phyloP scores from a whole-genome alignment of 495 filamentous ascomycete genomes.

The Penicillium angulare region DNA sequence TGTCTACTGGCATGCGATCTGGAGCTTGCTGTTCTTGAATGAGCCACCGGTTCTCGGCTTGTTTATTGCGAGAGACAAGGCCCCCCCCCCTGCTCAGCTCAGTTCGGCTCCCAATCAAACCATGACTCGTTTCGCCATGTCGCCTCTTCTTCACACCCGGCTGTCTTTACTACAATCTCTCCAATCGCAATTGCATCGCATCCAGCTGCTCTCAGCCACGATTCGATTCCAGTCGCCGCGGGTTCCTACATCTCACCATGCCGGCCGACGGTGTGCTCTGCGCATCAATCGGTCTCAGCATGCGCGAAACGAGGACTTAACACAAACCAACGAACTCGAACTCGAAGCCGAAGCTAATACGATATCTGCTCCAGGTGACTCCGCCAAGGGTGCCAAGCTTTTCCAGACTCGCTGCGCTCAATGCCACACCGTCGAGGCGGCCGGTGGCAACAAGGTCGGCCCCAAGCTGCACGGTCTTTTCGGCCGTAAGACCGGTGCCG shows the following conservation, averaged over 20 bases:
- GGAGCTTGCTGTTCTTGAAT: no score
- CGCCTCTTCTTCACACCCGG: no score
- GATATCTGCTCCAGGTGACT: constrained; percentile 63
- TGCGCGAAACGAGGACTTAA: constrained; percentile 33
- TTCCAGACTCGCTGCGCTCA: constrained; percentile 99
- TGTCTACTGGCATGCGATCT: no score
- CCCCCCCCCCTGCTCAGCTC: no score
- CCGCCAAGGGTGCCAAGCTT: constrained; percentile 96
- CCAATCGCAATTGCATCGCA: constrained; percentile 1
- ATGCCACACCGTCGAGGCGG: constrained; percentile 90
- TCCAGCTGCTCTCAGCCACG: neutral
- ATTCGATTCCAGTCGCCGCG: neutral
- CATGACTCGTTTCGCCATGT: no score
- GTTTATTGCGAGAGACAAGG: no score
- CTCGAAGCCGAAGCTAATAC: constrained; percentile 26
- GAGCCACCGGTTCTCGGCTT: no score
- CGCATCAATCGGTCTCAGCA: constrained; percentile 21
- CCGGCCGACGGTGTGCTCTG: constrained; percentile 32
- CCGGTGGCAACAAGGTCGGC: constrained; percentile 94
- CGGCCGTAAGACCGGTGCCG: constrained; percentile 88
- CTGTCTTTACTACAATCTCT: no score
- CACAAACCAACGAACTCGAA: constrained; percentile 16
- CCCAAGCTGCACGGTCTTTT: constrained; percentile 97
- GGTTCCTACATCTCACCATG: constrained; percentile 15
- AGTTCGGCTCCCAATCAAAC: no score